Evolutionary conservation across 2,329 filamentous ascomycete genomes (phyloP), one percentile per base, ranked within the genome.

Genomic region (Hypoxylon sp.): DNA sequence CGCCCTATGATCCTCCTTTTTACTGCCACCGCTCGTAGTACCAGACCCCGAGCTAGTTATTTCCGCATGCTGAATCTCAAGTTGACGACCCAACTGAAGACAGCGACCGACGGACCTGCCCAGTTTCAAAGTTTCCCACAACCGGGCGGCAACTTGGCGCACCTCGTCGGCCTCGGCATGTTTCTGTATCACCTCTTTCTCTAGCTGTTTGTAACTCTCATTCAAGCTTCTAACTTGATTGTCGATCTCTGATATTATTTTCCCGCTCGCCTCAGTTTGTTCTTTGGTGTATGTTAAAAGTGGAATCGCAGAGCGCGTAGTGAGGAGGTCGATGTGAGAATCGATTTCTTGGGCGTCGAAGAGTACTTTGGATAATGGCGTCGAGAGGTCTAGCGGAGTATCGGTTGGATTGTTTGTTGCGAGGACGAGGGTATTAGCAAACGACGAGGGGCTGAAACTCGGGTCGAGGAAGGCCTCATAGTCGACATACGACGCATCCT

Each of bases 301-400:
- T 0, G 94, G 92, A 0, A 95, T 83, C 2, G 96, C 94, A 29
- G 91, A 92, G 70, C 92, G 91, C 2, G 94, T 96, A 5, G 95
- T 97, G 44, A 98, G 87, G 3, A 89, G 88, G 79, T 99, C 94
- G 70, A 99, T 97, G 78, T 97, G 94, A 0, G 94, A 97, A 81
- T 98, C 95, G 72, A 99, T 92, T 81, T 98, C 96, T 78, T 98
- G 96, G 2, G 96, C 91, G 81, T 99, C 96, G 81, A 99, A 99
- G 5, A 98, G 89, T 4, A 98, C 94, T 60, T 94, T 90, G 4
- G 94, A 97, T 52, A 99, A 87, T 2, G 96, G 95, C 14, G 96
- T 98, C 5, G 94, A 95, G 63, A 99, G 91, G 80, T 99, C 96
- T 75, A 98, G 88, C 5, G 94, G 92, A 1, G 91, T 91, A 81